These are phyloP conservation scores for Alternaria longipes DNA, from an alignment of 2,329 filamentous ascomycete species.

Conservation along the genomic window DNA sequence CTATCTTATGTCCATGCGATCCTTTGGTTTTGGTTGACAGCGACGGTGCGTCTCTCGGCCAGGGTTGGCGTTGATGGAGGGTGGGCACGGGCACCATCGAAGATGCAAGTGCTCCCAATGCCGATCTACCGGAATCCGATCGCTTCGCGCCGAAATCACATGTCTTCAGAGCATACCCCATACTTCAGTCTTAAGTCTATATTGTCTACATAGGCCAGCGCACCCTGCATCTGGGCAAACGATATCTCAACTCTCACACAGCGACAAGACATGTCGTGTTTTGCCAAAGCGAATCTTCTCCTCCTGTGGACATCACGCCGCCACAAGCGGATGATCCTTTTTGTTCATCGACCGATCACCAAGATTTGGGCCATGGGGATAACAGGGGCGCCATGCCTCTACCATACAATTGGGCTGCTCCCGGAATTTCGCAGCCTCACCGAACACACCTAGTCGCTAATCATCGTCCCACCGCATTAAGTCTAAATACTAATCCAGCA, in stretches of 20 bases:
- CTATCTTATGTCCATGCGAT: slow-evolving; percentile 5
- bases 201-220: background rate
- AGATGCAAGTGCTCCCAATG: slow-evolving; percentile 9
- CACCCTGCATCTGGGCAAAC: background rate
- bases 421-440: background rate
- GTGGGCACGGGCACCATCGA: slow-evolving; percentile 9
- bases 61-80: slow-evolving; percentile 49
- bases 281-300: slow-evolving; percentile 1
- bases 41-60: slow-evolving; percentile 18
- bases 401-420: background rate
- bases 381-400: slow-evolving; percentile 5
- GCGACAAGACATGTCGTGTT: background rate
- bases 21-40: background rate
- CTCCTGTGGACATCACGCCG: background rate
- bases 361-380: background rate
- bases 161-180: background rate
- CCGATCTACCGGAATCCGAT: slow-evolving; percentile 12
- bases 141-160: background rate
- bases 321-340: slow-evolving; percentile 4
- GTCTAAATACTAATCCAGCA: background rate
- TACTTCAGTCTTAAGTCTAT: background rate
- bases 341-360: slow-evolving; percentile 13
- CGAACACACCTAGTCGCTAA: background rate
- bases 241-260: background rate
- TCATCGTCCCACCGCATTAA: background rate